Evolutionary conservation across 768 basidiomycete species (phyloP), one percentile per base, ranked within the genome.

Genomic region (Lentinus tigrinus): DNA sequence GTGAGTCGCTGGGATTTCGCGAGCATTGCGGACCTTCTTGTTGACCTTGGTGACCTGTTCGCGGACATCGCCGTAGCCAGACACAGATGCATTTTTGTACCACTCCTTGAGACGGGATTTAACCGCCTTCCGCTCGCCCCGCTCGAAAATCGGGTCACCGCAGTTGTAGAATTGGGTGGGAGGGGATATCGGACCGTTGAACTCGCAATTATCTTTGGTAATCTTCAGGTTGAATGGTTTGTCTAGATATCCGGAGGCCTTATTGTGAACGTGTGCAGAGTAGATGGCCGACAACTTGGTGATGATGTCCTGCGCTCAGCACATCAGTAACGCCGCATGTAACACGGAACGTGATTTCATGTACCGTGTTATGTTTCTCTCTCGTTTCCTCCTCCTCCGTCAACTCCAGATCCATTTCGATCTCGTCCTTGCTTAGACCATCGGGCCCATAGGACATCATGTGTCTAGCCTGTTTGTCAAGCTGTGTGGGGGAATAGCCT

Each of bases 21-120:
- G 64, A 4, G 70, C 67, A 10, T 56, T 31, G 43, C 70, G 70
- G 14, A 70, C 67, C 19, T 63, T 54, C 10, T 55, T 60, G 49
- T 69, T 63, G 24, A 68, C 63, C 49, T 62, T 65, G 6, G 65
- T 70, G 26, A 67, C 63, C 36, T 65, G 66, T 14, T 48, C 38
- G 23, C 52, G 60, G 14, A 69, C 57, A 48, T 71, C 66, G 42
- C 70, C 69, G 46, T 60, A 71, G 11, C 69, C 70, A 10, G 70
- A 69, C 19, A 66, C 51, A 0, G 51, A 28, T 0, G 62, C 57
- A 36, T 59, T 37, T 23, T 66, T 55, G 47, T 63, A 56, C 62
- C 57, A 59, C 28, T 27, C 3, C 36, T 59, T 19, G 7, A 63
- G 28, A 10, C 31, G 52, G n/a, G n/a, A n/a, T n/a, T n/a, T n/a